Conservation (phyloP, 2,329 filamentous ascomycete species). For the Thielaviopsis euricoi region DNA sequence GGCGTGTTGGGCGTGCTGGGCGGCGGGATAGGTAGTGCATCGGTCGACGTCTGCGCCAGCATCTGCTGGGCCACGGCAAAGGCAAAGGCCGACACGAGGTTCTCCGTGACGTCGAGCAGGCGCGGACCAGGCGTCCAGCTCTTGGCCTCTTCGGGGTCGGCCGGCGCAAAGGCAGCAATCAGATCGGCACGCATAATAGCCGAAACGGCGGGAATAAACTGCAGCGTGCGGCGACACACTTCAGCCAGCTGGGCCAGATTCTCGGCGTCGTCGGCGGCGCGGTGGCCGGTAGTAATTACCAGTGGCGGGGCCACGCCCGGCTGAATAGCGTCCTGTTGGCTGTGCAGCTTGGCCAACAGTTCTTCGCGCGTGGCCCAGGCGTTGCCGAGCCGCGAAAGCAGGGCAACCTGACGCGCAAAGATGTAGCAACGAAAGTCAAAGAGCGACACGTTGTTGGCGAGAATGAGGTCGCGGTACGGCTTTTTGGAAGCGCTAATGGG, state of each 20-base stretch:
- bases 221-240: constrained; percentile 64
- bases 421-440: constrained; percentile 94
- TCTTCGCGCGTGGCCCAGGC: constrained; percentile 46
- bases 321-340: constrained; percentile 40
- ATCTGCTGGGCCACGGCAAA: constrained; percentile 64
- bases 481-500: constrained; percentile 52
- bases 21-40: constrained; percentile 48
- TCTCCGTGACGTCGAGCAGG: constrained; percentile 45
- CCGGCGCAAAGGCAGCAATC: constrained; percentile 37
- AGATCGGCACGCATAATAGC: constrained; percentile 69
- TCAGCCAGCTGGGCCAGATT: constrained; percentile 71
- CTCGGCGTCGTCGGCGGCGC: constrained; percentile 40
- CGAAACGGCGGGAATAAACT: constrained; percentile 69
- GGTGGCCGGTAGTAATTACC: constrained; percentile 9
- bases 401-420: constrained; percentile 70
- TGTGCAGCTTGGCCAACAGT: constrained; percentile 42
- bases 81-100: constrained; percentile 60
- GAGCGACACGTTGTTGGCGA: constrained; percentile 86
- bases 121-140: constrained; percentile 15
- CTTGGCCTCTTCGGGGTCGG: constrained; percentile 20
- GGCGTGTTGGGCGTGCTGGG: constrained; percentile 10
- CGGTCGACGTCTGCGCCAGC: constrained; percentile 56
- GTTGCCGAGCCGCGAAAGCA: constrained; percentile 73
- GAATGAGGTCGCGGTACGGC: constrained; percentile 76
- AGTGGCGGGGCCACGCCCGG: constrained; percentile 38